These are phyloP conservation scores for Podaxis mareebaensis DNA, from an alignment of 768 basidiomycete species.

Conservation along the genomic window DNA sequence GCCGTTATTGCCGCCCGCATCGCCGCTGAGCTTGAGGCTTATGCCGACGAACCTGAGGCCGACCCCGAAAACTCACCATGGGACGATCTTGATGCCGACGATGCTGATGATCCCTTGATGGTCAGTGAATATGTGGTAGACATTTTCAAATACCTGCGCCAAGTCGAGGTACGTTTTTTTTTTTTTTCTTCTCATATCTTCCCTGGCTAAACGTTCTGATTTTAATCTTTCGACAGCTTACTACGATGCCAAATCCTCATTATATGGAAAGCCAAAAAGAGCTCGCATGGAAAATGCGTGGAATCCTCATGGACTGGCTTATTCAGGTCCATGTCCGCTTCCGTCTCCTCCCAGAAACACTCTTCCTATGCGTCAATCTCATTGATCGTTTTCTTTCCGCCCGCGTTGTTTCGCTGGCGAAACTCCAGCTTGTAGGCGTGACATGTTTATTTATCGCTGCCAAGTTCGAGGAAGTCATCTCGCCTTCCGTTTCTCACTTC, in stretches of 20 bases:
- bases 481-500: constrained; percentile 90
- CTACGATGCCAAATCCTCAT: constrained; percentile 86
- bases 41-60: constrained; percentile 57
- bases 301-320: constrained; percentile 94
- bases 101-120: constrained; percentile 93
- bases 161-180: constrained; percentile 67
- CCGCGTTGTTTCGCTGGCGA: constrained; percentile 83
- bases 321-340: constrained; percentile 94
- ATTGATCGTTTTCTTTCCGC: constrained; percentile 81
- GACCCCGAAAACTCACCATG: constrained; percentile 68
- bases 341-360: constrained; percentile 89
- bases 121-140: constrained; percentile 95
- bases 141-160: constrained; percentile 90
- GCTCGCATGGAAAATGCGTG: constrained; percentile 95
- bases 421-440: constrained; percentile 94
- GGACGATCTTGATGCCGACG: constrained; percentile 94
- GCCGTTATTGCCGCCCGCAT: constrained; percentile 44
- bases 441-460: constrained; percentile 92
- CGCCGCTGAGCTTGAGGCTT: constrained; percentile 50
- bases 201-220: not conserved
- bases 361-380: constrained; percentile 93
- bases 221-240: constrained; percentile 42
- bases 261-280: constrained; percentile 97
- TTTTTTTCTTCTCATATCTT: not conserved
- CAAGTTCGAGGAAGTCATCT: constrained; percentile 95